Evolutionary conservation across 352 stramenopile genomes (phyloP).

Genomic region (Elongisporangium anandrum): DNA sequence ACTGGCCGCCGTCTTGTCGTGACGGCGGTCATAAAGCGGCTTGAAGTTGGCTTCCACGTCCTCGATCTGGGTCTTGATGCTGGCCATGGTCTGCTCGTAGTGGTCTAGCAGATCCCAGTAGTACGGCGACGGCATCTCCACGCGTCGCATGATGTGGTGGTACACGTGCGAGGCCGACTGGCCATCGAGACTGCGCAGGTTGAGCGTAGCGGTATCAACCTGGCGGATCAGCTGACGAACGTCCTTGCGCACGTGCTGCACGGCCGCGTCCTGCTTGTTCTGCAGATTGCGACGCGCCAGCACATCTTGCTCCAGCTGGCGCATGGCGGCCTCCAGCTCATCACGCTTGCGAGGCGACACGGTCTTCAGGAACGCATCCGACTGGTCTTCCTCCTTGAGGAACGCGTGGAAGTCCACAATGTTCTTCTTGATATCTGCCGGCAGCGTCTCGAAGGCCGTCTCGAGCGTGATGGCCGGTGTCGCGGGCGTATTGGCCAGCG

Average conservation of each 20-base stretch:
- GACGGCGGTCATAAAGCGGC: conserved; percentile 35
- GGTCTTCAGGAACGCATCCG: conserved; percentile 68
- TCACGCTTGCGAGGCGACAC: conserved; percentile 58
- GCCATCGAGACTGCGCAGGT: conserved; percentile 55
- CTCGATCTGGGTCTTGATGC: conserved; percentile 73
- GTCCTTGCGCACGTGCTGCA: conserved; percentile 70
- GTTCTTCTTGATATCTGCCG: conserved; percentile 71
- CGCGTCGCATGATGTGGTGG: conserved; percentile 63
- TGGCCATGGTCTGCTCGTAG: conserved; percentile 68
- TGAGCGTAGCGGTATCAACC: conserved; percentile 64
- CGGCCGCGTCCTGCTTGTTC: conserved; percentile 45
- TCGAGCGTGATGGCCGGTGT: conserved; percentile 60
- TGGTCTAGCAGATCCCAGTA: conserved; percentile 76
- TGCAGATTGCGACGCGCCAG: conserved; percentile 54
- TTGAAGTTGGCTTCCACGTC: conserved; percentile 63
- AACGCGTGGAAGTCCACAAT: conserved; percentile 73
- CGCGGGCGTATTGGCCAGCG: conserved; percentile 8
- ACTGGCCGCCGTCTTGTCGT: conserved; percentile 3
- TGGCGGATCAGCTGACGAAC: conserved; percentile 72
- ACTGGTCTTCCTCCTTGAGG: conserved; percentile 68
- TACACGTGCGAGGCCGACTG: conserved; percentile 34
- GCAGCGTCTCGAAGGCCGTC: conserved; percentile 65
- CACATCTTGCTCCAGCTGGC: conserved; percentile 57
- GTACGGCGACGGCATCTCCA: conserved; percentile 77
- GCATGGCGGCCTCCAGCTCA: conserved; percentile 49